phyloP scores from a whole-genome alignment of 345 rosid species.

The Salix udensis region DNA sequence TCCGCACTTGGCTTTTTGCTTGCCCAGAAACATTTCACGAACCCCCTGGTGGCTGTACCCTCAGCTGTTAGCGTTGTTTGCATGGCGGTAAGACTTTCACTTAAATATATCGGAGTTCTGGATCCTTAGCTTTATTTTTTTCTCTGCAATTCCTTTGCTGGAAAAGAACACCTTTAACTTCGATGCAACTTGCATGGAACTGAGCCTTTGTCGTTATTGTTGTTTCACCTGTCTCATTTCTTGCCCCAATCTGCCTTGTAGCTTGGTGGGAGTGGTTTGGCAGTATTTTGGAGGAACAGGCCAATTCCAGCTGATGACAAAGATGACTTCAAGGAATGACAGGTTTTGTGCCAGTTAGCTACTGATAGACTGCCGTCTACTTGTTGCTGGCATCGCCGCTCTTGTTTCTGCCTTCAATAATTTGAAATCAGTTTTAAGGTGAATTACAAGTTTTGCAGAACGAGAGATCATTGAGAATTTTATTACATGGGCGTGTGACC shows the following conservation, averaged over 20 bases:
- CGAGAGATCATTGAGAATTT: no score
- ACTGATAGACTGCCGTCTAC: neutral
- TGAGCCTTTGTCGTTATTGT: no score
- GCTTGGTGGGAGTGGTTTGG: constrained; percentile 98
- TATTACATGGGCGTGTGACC: no score
- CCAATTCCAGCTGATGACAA: constrained; percentile 73
- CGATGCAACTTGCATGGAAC: no score
- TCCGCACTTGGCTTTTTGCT: constrained; percentile 96
- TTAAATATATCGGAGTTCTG: neutral
- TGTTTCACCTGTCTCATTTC: neutral
- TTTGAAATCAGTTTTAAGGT: neutral
- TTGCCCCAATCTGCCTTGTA: constrained; percentile 19
- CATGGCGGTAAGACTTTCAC: constrained; percentile 71
- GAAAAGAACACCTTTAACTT: no score
- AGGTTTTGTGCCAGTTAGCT: neutral
- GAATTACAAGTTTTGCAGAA: no score
- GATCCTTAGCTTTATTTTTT: neutral
- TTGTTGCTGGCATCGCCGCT: neutral
- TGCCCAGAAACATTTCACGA: constrained; percentile 88
- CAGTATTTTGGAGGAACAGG: constrained; percentile 87
- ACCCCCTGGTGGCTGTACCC: constrained; percentile 92
- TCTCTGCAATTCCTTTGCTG: neutral
- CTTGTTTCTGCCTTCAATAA: no score
- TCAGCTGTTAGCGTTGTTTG: constrained; percentile 97
- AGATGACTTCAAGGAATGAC: constrained; percentile 84